Conservation (phyloP, 2,329 filamentous ascomycete genomes). For the Fusarium setosum region DNA sequence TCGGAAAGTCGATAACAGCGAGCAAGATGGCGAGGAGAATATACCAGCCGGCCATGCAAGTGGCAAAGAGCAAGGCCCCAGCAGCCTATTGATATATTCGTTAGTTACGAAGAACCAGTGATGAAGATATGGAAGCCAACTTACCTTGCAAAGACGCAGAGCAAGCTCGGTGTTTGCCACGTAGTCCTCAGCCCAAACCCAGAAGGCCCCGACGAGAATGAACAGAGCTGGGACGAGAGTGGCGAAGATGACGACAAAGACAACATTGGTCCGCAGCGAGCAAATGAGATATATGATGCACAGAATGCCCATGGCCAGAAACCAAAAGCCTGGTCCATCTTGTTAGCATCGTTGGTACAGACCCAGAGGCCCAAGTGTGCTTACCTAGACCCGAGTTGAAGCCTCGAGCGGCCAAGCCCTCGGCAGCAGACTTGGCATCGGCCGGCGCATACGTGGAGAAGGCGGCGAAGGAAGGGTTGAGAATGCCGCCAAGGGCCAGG, state of each 20-base stretch:
- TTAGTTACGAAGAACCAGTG: too few species aligned
- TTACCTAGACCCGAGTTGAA: constrained; percentile 66
- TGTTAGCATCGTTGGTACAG: not conserved
- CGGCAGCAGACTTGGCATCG: constrained; percentile 44
- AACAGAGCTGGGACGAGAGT: constrained; percentile 66
- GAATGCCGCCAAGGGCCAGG: constrained; percentile 62
- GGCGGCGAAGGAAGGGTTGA: constrained; percentile 63
- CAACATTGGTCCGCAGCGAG: constrained; percentile 76
- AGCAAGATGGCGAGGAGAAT: constrained; percentile 64
- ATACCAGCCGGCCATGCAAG: constrained; percentile 63
- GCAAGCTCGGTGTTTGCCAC: constrained; percentile 30
- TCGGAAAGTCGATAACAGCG: constrained; percentile 64
- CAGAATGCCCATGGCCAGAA: constrained; percentile 72
- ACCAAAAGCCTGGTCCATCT: constrained; percentile 61
- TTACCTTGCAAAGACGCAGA: not conserved
- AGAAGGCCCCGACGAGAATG: constrained; percentile 70
- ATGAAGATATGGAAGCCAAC: not conserved
- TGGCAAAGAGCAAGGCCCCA: constrained; percentile 61
- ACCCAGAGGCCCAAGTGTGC: constrained; percentile 17
- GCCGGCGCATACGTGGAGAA: constrained; percentile 54
- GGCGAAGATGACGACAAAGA: constrained; percentile 76
- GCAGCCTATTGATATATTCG: constrained; percentile 46
- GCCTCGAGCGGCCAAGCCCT: constrained; percentile 56
- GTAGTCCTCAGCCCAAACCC: constrained; percentile 57
- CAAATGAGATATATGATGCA: constrained; percentile 75